Evolutionary conservation across 2,329 filamentous ascomycete genomes (phyloP).

Genomic region (Trichoderma simmonsii): DNA sequence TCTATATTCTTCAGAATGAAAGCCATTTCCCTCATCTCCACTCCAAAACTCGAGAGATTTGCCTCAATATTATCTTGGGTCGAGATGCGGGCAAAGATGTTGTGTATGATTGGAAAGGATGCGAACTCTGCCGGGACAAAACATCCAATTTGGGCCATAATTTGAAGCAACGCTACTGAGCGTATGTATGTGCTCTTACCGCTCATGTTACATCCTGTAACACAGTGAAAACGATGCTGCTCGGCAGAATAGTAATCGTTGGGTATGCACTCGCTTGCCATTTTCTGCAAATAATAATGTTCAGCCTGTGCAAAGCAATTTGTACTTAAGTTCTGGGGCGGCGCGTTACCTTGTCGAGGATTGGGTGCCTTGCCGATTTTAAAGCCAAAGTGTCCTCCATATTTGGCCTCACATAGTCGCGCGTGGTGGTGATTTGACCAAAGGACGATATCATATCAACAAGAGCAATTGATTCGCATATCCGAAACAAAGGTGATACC

Average conservation of each 20-base stretch:
- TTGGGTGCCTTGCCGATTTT: slow-evolving; percentile 72
- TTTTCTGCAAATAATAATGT: slow-evolving; percentile 42
- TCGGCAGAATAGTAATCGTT: slow-evolving; percentile 87
- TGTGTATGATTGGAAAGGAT: slow-evolving; percentile 73
- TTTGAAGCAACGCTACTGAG: slow-evolving; percentile 74
- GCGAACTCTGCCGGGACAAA: slow-evolving; percentile 88
- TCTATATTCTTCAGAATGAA: slow-evolving; percentile 87
- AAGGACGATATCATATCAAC: slow-evolving; percentile 84
- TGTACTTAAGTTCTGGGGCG: neutral
- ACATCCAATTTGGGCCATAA: slow-evolving; percentile 92
- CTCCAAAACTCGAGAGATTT: slow-evolving; percentile 88
- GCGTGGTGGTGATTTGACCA: slow-evolving; percentile 65
- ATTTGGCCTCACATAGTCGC: slow-evolving; percentile 61
- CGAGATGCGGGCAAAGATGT: slow-evolving; percentile 83
- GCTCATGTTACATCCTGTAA: slow-evolving; percentile 98
- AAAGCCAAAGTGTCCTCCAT: slow-evolving; percentile 68
- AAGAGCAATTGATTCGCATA: slow-evolving; percentile 82
- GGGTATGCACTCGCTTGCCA: slow-evolving; percentile 68
- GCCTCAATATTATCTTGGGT: slow-evolving; percentile 85
- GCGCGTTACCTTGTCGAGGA: slow-evolving; percentile 61
- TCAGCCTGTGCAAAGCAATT: neutral
- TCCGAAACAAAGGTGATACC: slow-evolving; percentile 71
- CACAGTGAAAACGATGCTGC: slow-evolving; percentile 81
- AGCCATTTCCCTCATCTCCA: slow-evolving; percentile 94
- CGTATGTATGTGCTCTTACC: slow-evolving; percentile 96